Conservation (phyloP, 352 stramenopile genomes). For the Phytophthora pseudosyringae region DNA sequence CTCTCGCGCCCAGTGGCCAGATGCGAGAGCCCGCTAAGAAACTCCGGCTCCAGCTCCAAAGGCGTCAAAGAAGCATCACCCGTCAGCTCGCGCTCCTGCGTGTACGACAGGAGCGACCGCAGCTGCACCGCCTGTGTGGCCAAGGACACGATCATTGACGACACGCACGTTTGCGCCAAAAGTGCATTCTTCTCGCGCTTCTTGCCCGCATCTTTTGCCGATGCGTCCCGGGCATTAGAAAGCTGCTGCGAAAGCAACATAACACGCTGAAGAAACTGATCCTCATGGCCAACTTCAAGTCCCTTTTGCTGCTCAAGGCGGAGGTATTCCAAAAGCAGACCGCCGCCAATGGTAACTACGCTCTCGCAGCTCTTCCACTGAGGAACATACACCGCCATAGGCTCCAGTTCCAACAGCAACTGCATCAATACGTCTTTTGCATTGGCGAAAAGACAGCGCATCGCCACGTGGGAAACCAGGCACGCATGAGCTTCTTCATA, state of each 20-base stretch:
- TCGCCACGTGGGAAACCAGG: constrained; percentile 63
- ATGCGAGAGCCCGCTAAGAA: constrained; percentile 46
- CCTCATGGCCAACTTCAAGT: constrained; percentile 57
- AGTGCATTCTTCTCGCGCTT: constrained; percentile 34
- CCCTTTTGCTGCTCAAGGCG: constrained; percentile 69
- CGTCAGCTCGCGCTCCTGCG: constrained; percentile 49
- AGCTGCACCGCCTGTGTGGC: constrained; percentile 60
- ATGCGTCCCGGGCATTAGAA: constrained; percentile 44
- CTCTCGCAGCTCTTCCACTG: constrained; percentile 67
- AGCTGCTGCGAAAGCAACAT: constrained; percentile 64
- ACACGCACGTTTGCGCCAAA: constrained; percentile 57
- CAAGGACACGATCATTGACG: constrained; percentile 69
- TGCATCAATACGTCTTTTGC: constrained; percentile 65
- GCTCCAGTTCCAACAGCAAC: constrained; percentile 65
- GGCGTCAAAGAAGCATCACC: constrained; percentile 31
- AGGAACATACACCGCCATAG: constrained; percentile 54
- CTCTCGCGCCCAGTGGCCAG: constrained; percentile 53
- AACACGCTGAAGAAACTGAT: constrained; percentile 66
- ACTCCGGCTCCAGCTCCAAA: constrained; percentile 56
- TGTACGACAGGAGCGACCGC: constrained; percentile 55
- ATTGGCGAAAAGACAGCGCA: constrained; percentile 65
- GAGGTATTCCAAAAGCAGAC: constrained; percentile 74
- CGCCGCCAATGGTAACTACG: constrained; percentile 59
- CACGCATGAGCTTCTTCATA: constrained; percentile 73
- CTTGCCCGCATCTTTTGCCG: constrained; percentile 22